Conservation (phyloP, 495 filamentous ascomycete genomes). For the Xylaria acuta region DNA sequence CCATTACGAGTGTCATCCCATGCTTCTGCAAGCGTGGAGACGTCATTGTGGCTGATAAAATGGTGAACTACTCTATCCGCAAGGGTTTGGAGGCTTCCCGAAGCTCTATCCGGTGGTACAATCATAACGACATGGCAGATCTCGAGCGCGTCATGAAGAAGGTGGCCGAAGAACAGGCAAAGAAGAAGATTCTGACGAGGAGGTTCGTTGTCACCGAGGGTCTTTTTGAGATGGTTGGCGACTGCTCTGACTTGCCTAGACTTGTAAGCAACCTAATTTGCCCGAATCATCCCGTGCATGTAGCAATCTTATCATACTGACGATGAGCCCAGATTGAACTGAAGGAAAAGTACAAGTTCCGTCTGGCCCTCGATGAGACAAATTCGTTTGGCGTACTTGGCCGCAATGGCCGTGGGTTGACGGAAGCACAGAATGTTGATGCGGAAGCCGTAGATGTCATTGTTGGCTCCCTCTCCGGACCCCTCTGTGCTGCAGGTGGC, state of each 20-base stretch:
- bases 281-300: background rate
- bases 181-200: constrained; percentile 82
- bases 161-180: constrained; percentile 83
- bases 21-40: constrained; percentile 97
- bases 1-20: constrained; percentile 92
- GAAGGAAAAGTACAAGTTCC: constrained; percentile 94
- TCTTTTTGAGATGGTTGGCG: constrained; percentile 88
- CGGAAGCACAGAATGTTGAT: constrained; percentile 96
- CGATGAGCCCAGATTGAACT: constrained; percentile 71
- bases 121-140: constrained; percentile 96
- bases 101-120: constrained; percentile 90
- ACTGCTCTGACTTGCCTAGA: constrained; percentile 82
- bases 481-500: constrained; percentile 89
- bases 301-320: constrained; percentile 1
- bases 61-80: constrained; percentile 91
- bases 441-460: constrained; percentile 92
- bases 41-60: constrained; percentile 96
- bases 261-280: constrained; percentile 62
- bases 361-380: constrained; percentile 94
- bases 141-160: constrained; percentile 84
- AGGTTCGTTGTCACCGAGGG: constrained; percentile 97
- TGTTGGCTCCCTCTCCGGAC: constrained; percentile 84
- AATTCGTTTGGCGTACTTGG: constrained; percentile 96
- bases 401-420: constrained; percentile 86
- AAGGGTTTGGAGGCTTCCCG: constrained; percentile 93